Percentiles rank a stretch among this genome's conserved stretches.
Evolutionary conservation across 176 grass and related monocot species (phyloP).

Genomic region (Rhynchospora breviuscula): DNA sequence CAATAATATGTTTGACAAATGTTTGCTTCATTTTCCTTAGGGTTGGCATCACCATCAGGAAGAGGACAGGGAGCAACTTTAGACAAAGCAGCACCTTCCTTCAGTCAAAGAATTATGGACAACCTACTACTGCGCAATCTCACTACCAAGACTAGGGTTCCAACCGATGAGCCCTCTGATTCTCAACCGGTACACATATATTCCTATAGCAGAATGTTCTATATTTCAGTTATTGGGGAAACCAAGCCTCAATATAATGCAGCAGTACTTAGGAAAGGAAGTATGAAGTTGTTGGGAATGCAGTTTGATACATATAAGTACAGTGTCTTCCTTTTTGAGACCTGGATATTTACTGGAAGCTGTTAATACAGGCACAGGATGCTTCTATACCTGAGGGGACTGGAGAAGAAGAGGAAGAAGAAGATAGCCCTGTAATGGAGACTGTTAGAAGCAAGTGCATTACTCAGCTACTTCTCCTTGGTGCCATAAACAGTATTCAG

Average conservation of each 20-base stretch:
- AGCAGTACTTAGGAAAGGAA: background rate
- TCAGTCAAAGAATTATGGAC: slow-evolving; percentile 97
- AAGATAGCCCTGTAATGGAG: slow-evolving; percentile 74
- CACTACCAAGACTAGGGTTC: slow-evolving; percentile 75
- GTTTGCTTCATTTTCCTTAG: slow-evolving; percentile 36
- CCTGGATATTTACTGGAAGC: slow-evolving; percentile 12
- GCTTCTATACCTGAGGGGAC: slow-evolving; percentile 44
- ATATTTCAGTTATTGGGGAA: slow-evolving; percentile 14
- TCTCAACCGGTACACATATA: slow-evolving; percentile 49
- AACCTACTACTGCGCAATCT: slow-evolving; percentile 86
- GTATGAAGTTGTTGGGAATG: background rate
- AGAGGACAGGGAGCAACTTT: slow-evolving; percentile 43
- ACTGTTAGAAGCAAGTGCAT: slow-evolving; percentile 95
- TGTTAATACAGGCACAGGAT: slow-evolving; percentile 53
- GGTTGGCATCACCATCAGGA: slow-evolving; percentile 70
- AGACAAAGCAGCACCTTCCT: slow-evolving; percentile 55
- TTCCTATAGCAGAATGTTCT: slow-evolving; percentile 1
- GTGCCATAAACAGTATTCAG: slow-evolving; percentile 92
- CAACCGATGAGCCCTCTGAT: slow-evolving; percentile 46
- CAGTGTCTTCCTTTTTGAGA: background rate
- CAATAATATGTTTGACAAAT: background rate
- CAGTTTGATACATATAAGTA: background rate
- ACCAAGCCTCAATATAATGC: background rate
- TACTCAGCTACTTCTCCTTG: slow-evolving; percentile 84
- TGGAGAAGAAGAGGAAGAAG: slow-evolving; percentile 69